Evolutionary conservation across 176 grass and related monocot genomes (phyloP), one percentile per base, ranked within the genome.

Genomic region (Dendrocalamus sinicus): DNA sequence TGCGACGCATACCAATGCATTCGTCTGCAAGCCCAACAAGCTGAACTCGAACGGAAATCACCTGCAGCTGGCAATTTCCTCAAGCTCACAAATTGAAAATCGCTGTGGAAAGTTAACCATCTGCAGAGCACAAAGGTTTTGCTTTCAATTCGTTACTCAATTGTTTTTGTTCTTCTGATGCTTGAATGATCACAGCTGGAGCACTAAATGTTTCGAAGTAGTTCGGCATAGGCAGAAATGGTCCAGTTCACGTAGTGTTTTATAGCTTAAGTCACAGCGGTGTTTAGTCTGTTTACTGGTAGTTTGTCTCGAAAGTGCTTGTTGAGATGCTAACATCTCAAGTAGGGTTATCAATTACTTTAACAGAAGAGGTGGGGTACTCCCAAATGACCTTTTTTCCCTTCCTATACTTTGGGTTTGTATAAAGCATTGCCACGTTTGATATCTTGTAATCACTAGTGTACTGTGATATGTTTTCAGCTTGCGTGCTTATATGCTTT

Each of bases 71-170:
- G 80, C 43, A 10, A 46, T 70, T 75, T 23, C 62, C n/a, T 79
- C 67, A 30, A 74, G 67, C 48, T 90, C 82, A 19, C 83, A 53
- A 5, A 41, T 30, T 24, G 9, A 17, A 54, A 84, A 62, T 47
- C 28, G 15, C 3, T 26, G 47, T 51, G 48, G 32, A 35, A 81
- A 79, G 19, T 72, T 91, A 23, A 55, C 86, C 19, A 74, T 87
- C 75, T 86, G 74, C 87, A 83, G 75, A 84, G 83, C 87, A 64
- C 68, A 89, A 53, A 94, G 89, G 86, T 94, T 15, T 72, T 40
- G 43, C 40, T 44, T 54, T 80, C 35, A 26, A 8, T 41, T 16
- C 12, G 22, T 15, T 22, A 13, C 44, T 43, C 15, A 16, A 47
- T 37, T 72, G 39, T 73, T 43, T 72, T 20, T 52, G 6, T 54